A percentile compares a stretch with the other conserved stretches of the same genome.
Evolutionary conservation across 495 filamentous ascomycete genomes (phyloP).

Genomic region (Geoglossum glabrum): DNA sequence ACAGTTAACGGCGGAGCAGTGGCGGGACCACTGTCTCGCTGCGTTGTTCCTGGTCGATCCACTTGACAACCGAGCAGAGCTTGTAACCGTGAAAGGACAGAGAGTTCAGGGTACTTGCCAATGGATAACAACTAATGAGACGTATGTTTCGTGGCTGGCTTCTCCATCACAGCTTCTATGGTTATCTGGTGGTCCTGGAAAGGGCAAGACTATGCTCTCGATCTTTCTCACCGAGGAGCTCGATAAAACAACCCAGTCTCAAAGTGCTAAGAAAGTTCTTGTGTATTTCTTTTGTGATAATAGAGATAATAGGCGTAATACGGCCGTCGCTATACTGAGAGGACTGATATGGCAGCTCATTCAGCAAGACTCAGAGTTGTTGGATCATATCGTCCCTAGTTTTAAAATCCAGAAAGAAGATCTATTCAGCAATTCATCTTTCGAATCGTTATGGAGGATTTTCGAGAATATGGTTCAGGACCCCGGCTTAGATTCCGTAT

Average conservation of each 20-base stretch:
- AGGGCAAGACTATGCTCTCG: constrained; percentile 30
- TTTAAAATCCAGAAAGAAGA: not conserved
- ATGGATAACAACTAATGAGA: constrained; percentile 22
- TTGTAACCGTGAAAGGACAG: not conserved
- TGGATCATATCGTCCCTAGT: not conserved
- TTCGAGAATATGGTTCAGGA: not conserved
- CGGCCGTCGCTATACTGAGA: constrained; percentile 21
- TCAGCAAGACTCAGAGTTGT: not conserved
- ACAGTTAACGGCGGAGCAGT: no score
- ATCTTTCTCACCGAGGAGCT: constrained; percentile 25
- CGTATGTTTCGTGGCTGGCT: constrained; percentile 23
- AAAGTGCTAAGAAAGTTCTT: constrained; percentile 9
- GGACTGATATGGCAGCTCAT: constrained; percentile 18
- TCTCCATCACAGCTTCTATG: constrained; percentile 19
- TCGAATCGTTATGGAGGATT: not conserved
- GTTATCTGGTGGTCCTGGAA: constrained; percentile 28
- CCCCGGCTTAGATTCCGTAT: not conserved
- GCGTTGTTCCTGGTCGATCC: not conserved
- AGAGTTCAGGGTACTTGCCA: constrained; percentile 25
- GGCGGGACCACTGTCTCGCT: no score
- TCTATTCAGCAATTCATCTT: not conserved
- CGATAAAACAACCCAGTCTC: constrained; percentile 9
- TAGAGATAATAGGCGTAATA: constrained; percentile 25
- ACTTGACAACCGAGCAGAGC: not conserved
- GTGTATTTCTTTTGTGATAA: constrained; percentile 27